A percentile compares a stretch with the other conserved stretches of the same genome.
These are phyloP conservation scores for Coemansia sp. DNA, from an alignment of 192 early-diverging fungal genomes.

Conservation along the genomic window DNA sequence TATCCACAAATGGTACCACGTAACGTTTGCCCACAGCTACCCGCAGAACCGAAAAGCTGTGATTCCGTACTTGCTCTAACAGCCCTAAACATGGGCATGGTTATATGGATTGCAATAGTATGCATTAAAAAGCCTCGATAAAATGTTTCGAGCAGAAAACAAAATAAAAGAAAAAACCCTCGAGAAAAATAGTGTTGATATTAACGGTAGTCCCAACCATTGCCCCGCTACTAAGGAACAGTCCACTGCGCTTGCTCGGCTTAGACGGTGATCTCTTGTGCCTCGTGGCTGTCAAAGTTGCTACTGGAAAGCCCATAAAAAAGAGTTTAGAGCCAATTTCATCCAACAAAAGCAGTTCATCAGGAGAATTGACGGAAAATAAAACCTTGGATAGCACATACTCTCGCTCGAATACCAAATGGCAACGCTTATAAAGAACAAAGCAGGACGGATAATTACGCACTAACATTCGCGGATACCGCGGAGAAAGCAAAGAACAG, in stretches of 20 bases:
- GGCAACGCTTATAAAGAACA: background rate
- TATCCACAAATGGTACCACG: slow-evolving; percentile 47
- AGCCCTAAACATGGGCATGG: background rate
- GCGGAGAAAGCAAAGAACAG: slow-evolving; percentile 5
- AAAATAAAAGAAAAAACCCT: background rate
- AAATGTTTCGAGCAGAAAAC: background rate
- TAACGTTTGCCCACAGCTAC: slow-evolving; percentile 35
- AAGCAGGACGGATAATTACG: background rate
- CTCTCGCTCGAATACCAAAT: no score
- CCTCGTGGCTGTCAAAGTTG: background rate
- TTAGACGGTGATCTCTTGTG: background rate
- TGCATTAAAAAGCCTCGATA: background rate
- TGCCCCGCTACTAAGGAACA: no score
- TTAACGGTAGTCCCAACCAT: no score
- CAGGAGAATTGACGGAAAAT: no score
- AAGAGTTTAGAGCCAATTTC: background rate
- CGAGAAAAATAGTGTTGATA: no score
- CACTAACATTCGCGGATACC: background rate
- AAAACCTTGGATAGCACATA: no score
- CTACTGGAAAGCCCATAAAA: background rate
- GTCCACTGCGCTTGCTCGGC: background rate
- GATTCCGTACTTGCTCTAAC: slow-evolving; percentile 44
- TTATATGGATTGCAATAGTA: background rate
- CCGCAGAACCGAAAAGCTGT: slow-evolving; percentile 41
- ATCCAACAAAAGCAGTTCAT: background rate